phyloP scores from a whole-genome alignment of 768 basidiomycete species.

The Panellus pusillus region DNA sequence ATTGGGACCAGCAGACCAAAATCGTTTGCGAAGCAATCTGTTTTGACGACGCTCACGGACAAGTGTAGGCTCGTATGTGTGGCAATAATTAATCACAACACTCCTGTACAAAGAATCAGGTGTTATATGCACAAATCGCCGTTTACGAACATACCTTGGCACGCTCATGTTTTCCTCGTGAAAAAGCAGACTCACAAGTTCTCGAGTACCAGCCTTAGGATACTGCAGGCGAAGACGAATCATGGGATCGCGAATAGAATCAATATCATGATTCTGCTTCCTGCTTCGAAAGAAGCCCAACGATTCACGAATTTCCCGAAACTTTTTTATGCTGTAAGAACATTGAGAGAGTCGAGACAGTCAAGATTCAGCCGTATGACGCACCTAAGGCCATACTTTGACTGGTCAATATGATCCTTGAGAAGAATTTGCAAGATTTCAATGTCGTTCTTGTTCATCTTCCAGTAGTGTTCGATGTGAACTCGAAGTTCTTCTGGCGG shows the following conservation, averaged over 20 bases:
- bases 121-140: no score
- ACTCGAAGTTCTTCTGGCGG: no score
- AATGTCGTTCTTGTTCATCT: no score
- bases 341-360: no score
- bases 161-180: slow-evolving; percentile 28
- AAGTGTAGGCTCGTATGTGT: slow-evolving; percentile 18
- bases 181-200: slow-evolving; percentile 24
- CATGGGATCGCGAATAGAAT: slow-evolving; percentile 24
- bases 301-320: slow-evolving; percentile 15
- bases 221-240: slow-evolving; percentile 19
- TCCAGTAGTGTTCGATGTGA: no score
- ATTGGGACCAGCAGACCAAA: slow-evolving; percentile 31
- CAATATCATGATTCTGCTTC: slow-evolving; percentile 23
- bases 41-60: slow-evolving; percentile 5
- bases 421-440: no score
- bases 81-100: no score
- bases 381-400: slow-evolving; percentile 1
- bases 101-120: no score
- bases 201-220: slow-evolving; percentile 28
- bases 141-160: no score
- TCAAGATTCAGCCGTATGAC: no score
- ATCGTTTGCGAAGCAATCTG: slow-evolving; percentile 22
- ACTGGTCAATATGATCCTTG: no score
- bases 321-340: slow-evolving; percentile 11
- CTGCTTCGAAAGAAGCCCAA: slow-evolving; percentile 23